Conservation (phyloP, 2,329 filamentous ascomycete genomes). For the Metarhizium brunneum region DNA sequence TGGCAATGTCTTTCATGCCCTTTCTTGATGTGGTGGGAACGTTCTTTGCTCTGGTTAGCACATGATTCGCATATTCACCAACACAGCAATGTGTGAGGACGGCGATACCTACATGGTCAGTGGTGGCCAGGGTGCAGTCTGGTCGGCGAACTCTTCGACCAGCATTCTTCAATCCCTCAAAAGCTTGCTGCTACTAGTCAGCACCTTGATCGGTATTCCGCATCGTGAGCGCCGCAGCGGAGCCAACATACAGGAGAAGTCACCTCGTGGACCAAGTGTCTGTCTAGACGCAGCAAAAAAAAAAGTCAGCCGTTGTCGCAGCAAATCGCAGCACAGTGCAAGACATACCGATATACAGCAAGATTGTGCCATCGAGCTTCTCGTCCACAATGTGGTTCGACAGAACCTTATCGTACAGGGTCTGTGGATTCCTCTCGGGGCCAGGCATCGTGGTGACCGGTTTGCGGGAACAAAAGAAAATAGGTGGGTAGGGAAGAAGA, state of each 20-base stretch:
- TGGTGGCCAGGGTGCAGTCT: slow-evolving; percentile 93
- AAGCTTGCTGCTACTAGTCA: slow-evolving; percentile 63
- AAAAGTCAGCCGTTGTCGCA: background rate
- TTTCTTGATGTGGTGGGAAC: slow-evolving; percentile 87
- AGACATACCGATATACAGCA: slow-evolving; percentile 83
- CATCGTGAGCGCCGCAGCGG: slow-evolving; percentile 2
- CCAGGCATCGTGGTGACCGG: slow-evolving; percentile 52
- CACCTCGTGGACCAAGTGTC: slow-evolving; percentile 96
- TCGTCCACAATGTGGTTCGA: slow-evolving; percentile 90
- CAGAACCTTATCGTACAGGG: slow-evolving; percentile 97
- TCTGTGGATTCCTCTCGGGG: slow-evolving; percentile 63
- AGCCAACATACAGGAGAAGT: slow-evolving; percentile 69
- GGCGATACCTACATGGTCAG: slow-evolving; percentile 70
- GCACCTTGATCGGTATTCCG: background rate
- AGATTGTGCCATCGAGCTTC: slow-evolving; percentile 84
- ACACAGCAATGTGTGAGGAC: too few relatives aligned
- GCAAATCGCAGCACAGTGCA: background rate
- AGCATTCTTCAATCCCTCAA: slow-evolving; percentile 89
- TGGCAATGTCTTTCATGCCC: slow-evolving; percentile 84
- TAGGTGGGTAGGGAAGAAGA: background rate
- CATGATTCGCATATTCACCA: background rate
- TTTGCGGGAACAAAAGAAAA: background rate
- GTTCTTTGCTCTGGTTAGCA: slow-evolving; percentile 49
- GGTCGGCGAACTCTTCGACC: slow-evolving; percentile 80
- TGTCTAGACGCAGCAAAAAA: slow-evolving; percentile 43